phyloP scores from a whole-genome alignment of 2,329 filamentous ascomycete species.

The Neoarthrinium moseri region DNA sequence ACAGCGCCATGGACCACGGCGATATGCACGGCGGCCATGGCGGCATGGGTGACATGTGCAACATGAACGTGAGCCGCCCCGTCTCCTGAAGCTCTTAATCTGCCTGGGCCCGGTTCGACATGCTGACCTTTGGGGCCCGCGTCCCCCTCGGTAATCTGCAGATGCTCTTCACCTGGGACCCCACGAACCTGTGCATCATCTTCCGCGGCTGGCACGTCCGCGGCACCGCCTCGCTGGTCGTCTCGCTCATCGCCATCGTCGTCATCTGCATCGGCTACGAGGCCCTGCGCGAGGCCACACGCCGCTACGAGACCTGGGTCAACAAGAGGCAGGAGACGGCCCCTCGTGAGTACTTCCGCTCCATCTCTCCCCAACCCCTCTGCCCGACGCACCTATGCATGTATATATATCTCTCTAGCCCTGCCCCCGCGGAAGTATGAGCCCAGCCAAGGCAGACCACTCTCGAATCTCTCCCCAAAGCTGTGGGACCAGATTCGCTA shows the following conservation, averaged over 20 bases:
- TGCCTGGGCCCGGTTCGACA: not conserved
- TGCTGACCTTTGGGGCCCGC: not conserved
- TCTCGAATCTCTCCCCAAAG: too few relatives aligned
- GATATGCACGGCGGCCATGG: constrained; percentile 57
- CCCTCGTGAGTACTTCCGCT: constrained; percentile 47
- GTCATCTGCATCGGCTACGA: constrained; percentile 91
- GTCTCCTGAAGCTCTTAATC: not conserved
- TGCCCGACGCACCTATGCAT: not conserved
- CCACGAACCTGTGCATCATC: constrained; percentile 90
- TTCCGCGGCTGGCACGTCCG: constrained; percentile 89
- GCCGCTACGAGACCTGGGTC: constrained; percentile 69
- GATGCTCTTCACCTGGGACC: constrained; percentile 99
- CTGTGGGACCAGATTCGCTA: too few relatives aligned
- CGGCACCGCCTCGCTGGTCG: constrained; percentile 69
- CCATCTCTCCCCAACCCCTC: not conserved
- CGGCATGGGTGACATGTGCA: constrained; percentile 69
- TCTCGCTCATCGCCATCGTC: constrained; percentile 81
- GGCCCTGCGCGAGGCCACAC: constrained; percentile 72
- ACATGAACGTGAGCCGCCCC: constrained; percentile 81
- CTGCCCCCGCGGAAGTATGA: too few relatives aligned
- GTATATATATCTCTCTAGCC: not conserved
- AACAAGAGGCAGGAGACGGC: constrained; percentile 45
- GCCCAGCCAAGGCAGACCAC: too few relatives aligned
- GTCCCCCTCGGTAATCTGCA: constrained; percentile 33
- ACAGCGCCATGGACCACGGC: constrained; percentile 44